Percentiles rank a stretch among this genome's conserved stretches.
Conservation (phyloP, 768 basidiomycete species). For the Asterophora parasitica region DNA sequence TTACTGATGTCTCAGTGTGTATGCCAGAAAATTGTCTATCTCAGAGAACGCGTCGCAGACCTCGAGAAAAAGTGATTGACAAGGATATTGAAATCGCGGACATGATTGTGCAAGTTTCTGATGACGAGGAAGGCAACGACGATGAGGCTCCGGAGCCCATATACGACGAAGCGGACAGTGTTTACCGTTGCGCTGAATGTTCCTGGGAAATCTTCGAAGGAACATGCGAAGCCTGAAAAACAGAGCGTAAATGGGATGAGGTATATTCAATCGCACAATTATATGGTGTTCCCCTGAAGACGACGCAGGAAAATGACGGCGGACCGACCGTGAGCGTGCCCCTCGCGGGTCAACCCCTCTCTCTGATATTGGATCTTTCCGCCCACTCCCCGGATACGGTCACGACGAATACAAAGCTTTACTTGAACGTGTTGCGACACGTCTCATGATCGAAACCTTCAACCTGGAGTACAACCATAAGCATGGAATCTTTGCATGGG, state of each 20-base stretch:
- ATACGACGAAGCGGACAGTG: slow-evolving; percentile 17
- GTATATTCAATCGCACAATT: background rate
- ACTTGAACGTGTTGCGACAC: slow-evolving; percentile 28
- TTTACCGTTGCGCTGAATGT: slow-evolving; percentile 26
- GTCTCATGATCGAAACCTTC: slow-evolving; percentile 35
- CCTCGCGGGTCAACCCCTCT: slow-evolving; percentile 30
- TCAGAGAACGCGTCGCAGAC: background rate
- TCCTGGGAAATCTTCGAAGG: slow-evolving; percentile 27
- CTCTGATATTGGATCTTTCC: slow-evolving; percentile 10
- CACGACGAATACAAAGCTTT: slow-evolving; percentile 25
- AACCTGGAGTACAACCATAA: slow-evolving; percentile 24
- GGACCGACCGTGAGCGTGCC: slow-evolving; percentile 18
- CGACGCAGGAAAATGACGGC: background rate
- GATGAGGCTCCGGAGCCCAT: slow-evolving; percentile 23
- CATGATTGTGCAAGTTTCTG: no score
- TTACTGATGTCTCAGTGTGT: background rate
- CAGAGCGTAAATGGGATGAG: slow-evolving; percentile 10
- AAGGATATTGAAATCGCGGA: no score
- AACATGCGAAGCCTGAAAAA: slow-evolving; percentile 21
- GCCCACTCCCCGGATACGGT: slow-evolving; percentile 4
- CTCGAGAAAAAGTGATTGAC: background rate
- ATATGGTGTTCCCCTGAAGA: background rate
- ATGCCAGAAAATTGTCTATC: background rate
- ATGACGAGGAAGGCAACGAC: slow-evolving; percentile 1
- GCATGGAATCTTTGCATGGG: slow-evolving; percentile 32